Percentiles rank a stretch among this genome's conserved stretches.
Evolutionary conservation across 2,329 filamentous ascomycete genomes (phyloP).

Genomic region (Alternaria hordeiaustralica): DNA sequence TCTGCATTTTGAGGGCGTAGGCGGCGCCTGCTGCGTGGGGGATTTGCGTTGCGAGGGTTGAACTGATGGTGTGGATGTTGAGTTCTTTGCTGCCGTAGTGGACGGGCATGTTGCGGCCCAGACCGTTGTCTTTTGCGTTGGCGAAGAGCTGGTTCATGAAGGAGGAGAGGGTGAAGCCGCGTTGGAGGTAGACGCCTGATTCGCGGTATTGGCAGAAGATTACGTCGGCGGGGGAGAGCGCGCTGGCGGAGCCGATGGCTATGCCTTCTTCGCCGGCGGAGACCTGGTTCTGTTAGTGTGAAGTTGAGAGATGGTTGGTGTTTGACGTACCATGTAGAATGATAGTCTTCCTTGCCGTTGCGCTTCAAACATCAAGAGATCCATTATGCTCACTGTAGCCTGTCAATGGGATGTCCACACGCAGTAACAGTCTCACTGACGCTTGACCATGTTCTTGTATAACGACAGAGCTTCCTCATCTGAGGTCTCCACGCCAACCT

Average conservation of each 20-base stretch:
- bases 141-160: conserved; percentile 97
- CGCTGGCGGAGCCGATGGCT: conserved; percentile 85
- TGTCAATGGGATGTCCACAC: conserved; percentile 4
- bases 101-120: conserved; percentile 94
- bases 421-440: conserved; percentile 38
- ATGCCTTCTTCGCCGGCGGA: conserved; percentile 94
- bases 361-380: conserved; percentile 96
- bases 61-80: conserved; percentile 89
- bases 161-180: conserved; percentile 83
- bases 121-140: conserved; percentile 79
- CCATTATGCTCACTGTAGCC: conserved; percentile 77
- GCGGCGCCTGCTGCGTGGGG: conserved; percentile 87
- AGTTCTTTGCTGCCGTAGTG: conserved; percentile 88
- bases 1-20: conserved; percentile 85
- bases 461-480: conserved; percentile 65
- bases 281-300: conserved; percentile 50
- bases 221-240: conserved; percentile 82
- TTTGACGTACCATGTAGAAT: conserved; percentile 86
- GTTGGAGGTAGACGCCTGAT: conserved; percentile 86
- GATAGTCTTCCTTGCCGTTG: conserved; percentile 91
- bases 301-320: background rate
- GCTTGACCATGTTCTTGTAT: conserved; percentile 70
- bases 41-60: conserved; percentile 84
- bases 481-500: conserved; percentile 69
- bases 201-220: conserved; percentile 96